Base-by-base conservation (phyloP, 495 filamentous ascomycete genomes). In the Jackrogersella minutella region DNA sequence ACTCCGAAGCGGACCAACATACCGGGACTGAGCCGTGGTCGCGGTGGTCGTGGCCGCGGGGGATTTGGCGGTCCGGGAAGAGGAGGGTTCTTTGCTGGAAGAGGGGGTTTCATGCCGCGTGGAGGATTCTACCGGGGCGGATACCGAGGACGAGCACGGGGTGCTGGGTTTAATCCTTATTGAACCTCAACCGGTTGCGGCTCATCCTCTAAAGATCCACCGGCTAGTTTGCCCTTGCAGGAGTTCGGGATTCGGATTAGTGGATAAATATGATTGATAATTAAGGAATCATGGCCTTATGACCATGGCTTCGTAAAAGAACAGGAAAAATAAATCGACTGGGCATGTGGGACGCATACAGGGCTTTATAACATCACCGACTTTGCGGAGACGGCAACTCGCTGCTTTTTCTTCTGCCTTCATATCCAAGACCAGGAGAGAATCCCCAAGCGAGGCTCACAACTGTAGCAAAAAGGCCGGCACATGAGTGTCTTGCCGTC, bases 1-100 rank as follows among this genome's bases (percentile, higher is more conserved):
- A 92, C 93, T 1, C 96, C 96, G 3, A 99, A 99, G 78, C 90
- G 96, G 37, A 99, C 96, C 50, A 99, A 99, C 75, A 80, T 99
- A 39, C 96, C 96, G 0, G 96, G 96, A 63, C 91, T 98, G 91
- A 87, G 82, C 41, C 84, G 88, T 33, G 85, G 88, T 64, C 87
- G 93, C 26, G 91, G 90, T 28, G 91, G 90, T 26, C 85, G 91
- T 50, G 88, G 94, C 16, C 85, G 92, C 57, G 88, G 88, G 55
- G 85, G 85, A 17, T 74, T 73, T 37, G 81, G 83, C 63, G 76
- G 77, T 22, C 79, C 81, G 9, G 75, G 84, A 17, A 77, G 85
- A 55, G 81, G 80, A 10, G 31, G 41, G 41, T 5, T 46, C 64
- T 76, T 72, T 10, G 80, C 81, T 47, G 86, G 89, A 54, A 83